Conservation (phyloP, 345 rosid genomes). For the Stellera chamaejasme region DNA sequence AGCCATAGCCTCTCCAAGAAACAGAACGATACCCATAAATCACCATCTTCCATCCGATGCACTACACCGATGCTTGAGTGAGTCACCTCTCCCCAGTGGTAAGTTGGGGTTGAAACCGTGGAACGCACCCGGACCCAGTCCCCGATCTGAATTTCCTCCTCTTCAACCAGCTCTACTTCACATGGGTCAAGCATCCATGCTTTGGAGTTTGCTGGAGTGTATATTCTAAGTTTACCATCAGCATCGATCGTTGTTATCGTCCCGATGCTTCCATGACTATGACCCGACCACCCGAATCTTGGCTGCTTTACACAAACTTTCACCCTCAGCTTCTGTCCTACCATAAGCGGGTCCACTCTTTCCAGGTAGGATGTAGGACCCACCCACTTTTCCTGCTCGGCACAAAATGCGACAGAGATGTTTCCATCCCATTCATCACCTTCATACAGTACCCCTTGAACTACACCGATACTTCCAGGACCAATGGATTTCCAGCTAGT, state of each 20-base stretch:
- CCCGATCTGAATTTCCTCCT: constrained; percentile 71
- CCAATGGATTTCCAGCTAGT: constrained; percentile 69
- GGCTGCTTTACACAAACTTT: constrained; percentile 82
- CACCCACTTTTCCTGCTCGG: constrained; percentile 92
- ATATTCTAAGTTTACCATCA: constrained; percentile 90
- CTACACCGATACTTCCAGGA: constrained; percentile 77
- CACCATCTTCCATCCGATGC: constrained; percentile 73
- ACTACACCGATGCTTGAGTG: constrained; percentile 89
- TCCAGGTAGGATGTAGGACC: constrained; percentile 69
- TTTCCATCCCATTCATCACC: constrained; percentile 82
- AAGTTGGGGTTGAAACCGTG: constrained; percentile 56
- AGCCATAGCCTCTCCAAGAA: constrained; percentile 91
- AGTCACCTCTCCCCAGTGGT: constrained; percentile 97
- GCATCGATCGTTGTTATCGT: constrained; percentile 84
- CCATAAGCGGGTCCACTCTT: constrained; percentile 43
- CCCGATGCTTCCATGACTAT: constrained; percentile 70
- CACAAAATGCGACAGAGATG: constrained; percentile 69
- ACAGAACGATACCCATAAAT: constrained; percentile 80
- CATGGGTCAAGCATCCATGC: constrained; percentile 98
- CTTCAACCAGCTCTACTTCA: constrained; percentile 77
- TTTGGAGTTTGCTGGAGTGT: constrained; percentile 82
- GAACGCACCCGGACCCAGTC: constrained; percentile 82
- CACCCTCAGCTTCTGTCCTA: constrained; percentile 76
- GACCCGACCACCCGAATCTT: constrained; percentile 94
- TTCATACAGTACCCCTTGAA: constrained; percentile 80